A percentile compares a stretch with the other conserved stretches of the same genome.
phyloP scores from a whole-genome alignment of 2,329 filamentous ascomycete genomes.

The Cytospora leucostoma region DNA sequence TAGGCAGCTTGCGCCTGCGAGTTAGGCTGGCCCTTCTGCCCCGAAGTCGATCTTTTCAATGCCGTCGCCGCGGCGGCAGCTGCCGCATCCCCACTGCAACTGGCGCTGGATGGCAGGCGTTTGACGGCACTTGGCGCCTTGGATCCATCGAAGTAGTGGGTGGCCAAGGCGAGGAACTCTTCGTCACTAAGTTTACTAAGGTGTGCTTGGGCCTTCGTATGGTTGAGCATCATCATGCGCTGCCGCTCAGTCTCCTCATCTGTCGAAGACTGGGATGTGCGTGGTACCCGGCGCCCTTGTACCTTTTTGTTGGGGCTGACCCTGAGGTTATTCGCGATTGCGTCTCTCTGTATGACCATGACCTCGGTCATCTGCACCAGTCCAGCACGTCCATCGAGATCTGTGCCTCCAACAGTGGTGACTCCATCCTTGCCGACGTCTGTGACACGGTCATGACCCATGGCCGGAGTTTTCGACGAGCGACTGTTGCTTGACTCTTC shows the following conservation, averaged over 20 bases:
- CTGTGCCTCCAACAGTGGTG: not conserved
- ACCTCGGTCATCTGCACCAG: slow-evolving; percentile 12
- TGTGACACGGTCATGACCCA: slow-evolving; percentile 19
- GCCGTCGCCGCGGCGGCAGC: not conserved
- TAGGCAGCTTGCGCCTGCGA: slow-evolving; percentile 3
- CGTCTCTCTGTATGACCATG: slow-evolving; percentile 15
- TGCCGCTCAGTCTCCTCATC: not conserved
- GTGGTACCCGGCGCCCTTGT: slow-evolving; percentile 8
- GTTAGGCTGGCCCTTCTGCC: not conserved
- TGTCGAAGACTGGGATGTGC: not conserved
- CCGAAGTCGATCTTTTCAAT: not conserved
- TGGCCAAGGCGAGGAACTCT: not conserved
- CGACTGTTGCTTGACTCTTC: slow-evolving; percentile 1
- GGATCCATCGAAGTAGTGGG: not conserved
- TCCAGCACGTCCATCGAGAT: slow-evolving; percentile 3
- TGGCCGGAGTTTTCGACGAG: slow-evolving; percentile 14
- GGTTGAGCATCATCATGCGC: not conserved
- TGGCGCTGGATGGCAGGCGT: not conserved
- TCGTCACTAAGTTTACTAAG: slow-evolving; percentile 9
- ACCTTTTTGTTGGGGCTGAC: slow-evolving; percentile 9
- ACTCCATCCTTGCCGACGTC: not conserved
- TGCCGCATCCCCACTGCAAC: slow-evolving; percentile 3
- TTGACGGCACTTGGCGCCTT: not conserved
- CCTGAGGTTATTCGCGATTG: not conserved
- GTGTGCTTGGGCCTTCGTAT: not conserved